These are phyloP conservation scores for Cladosporium cucumerinum DNA, from an alignment of 2,329 filamentous ascomycete species.

Conservation along the genomic window DNA sequence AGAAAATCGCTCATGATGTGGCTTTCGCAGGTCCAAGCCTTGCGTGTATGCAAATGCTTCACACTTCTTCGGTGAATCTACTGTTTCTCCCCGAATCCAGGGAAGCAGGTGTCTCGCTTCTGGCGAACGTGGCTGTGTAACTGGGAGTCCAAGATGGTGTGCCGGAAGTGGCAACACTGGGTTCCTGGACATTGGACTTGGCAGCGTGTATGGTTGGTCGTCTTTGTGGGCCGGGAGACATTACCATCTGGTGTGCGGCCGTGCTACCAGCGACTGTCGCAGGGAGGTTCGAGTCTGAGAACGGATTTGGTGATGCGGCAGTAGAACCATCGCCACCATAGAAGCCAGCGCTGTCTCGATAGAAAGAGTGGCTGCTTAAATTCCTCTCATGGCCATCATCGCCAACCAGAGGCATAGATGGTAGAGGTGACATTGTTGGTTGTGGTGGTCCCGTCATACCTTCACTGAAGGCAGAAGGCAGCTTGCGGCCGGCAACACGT, in stretches of 20 bases:
- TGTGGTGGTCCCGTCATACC: constrained; percentile 41
- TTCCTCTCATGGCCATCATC: constrained; percentile 18
- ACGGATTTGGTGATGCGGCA: constrained; percentile 13
- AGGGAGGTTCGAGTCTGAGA: constrained; percentile 10
- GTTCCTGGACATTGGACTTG: constrained; percentile 30
- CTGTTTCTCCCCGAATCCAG: constrained; percentile 25
- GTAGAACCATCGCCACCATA: constrained; percentile 38
- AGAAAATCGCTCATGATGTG: constrained; percentile 5
- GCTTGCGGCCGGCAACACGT: constrained; percentile 47
- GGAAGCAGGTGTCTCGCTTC: constrained; percentile 25
- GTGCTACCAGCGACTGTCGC: background rate
- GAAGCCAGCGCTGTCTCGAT: constrained; percentile 43
- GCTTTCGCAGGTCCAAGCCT: background rate
- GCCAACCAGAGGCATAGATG: constrained; percentile 19
- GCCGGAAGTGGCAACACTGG: constrained; percentile 15
- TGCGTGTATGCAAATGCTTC: constrained; percentile 7
- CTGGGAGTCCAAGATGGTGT: constrained; percentile 18
- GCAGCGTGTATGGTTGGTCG: constrained; percentile 32
- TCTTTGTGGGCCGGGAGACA: constrained; percentile 35
- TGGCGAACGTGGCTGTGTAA: constrained; percentile 18
- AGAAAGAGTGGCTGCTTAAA: constrained; percentile 40
- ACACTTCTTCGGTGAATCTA: constrained; percentile 31
- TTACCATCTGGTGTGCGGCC: constrained; percentile 24
- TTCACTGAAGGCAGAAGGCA: constrained; percentile 48
- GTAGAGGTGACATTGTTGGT: constrained; percentile 11